Conservation (phyloP, 352 stramenopile genomes). For the Globisporangium abappressorium region DNA sequence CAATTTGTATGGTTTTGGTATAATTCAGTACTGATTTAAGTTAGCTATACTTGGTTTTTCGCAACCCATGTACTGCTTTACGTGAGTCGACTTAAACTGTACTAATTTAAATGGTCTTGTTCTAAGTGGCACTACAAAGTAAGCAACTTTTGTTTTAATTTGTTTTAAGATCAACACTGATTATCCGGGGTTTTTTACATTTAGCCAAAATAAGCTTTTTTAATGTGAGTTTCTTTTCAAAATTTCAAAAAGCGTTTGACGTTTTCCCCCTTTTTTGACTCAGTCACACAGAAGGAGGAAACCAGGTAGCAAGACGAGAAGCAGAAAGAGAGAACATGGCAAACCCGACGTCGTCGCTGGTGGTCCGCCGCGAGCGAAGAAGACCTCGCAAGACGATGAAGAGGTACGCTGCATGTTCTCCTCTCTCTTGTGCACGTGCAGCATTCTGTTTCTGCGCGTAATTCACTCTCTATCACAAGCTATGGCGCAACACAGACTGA, state of each 20-base stretch:
- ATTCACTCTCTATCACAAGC: not conserved
- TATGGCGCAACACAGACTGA: not conserved
- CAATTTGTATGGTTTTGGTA: too few species aligned
- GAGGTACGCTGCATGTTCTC: conserved; percentile 24
- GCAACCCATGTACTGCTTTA: too few species aligned
- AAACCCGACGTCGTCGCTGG: conserved; percentile 31
- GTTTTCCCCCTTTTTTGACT: not conserved
- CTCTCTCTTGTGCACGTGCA: not conserved
- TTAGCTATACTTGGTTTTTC: too few species aligned
- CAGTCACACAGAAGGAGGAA: not conserved
- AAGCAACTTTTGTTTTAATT: too few species aligned
- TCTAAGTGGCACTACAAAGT: too few species aligned
- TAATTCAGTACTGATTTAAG: too few species aligned
- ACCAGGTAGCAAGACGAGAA: not conserved
- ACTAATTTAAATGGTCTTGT: too few species aligned
- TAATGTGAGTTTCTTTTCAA: not conserved
- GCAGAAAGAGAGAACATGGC: conserved; percentile 3
- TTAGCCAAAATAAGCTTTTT: not conserved
- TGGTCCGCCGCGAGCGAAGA: conserved; percentile 59
- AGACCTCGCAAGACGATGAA: conserved; percentile 34
- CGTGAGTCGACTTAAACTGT: too few species aligned
- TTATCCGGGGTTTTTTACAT: too few species aligned
- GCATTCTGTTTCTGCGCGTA: not conserved
- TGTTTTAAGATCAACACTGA: too few species aligned
- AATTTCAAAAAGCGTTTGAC: not conserved